These are phyloP conservation scores for Tubosaeta brunneosetosa DNA, from an alignment of 768 basidiomycete genomes.

Conservation along the genomic window DNA sequence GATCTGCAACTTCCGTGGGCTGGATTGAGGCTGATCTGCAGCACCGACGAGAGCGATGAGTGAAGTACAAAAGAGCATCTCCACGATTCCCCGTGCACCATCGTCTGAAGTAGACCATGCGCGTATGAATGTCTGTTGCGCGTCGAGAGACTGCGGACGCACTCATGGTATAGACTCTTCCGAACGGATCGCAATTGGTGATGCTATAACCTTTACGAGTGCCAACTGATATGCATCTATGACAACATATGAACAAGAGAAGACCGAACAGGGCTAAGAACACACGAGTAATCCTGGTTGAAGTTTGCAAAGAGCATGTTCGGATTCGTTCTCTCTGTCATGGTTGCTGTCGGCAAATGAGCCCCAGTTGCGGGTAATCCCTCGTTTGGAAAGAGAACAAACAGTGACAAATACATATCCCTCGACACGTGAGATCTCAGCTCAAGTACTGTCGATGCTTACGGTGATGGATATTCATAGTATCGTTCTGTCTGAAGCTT, in stretches of 20 bases:
- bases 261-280: neutral
- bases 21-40: constrained; percentile 85
- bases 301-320: constrained; percentile 87
- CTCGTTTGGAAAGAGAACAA: constrained; percentile 14
- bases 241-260: constrained; percentile 2
- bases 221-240: constrained; percentile 87
- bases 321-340: constrained; percentile 38
- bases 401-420: constrained; percentile 12
- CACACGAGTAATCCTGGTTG: constrained; percentile 96
- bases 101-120: constrained; percentile 54
- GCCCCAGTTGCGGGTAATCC: neutral
- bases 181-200: constrained; percentile 97
- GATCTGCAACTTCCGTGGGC: constrained; percentile 92
- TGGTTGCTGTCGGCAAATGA: constrained; percentile 15
- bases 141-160: constrained; percentile 32
- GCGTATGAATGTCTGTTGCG: neutral
- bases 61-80: constrained; percentile 99
- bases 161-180: constrained; percentile 94
- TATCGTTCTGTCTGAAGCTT: too few species aligned
- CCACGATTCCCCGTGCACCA: constrained; percentile 92
- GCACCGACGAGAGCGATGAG: constrained; percentile 96
- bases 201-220: constrained; percentile 95
- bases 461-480: neutral
- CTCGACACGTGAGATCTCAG: neutral
- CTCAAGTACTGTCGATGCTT: too few species aligned